phyloP scores from a whole-genome alignment of 805 yeast species.

The Candida chauliodis region DNA sequence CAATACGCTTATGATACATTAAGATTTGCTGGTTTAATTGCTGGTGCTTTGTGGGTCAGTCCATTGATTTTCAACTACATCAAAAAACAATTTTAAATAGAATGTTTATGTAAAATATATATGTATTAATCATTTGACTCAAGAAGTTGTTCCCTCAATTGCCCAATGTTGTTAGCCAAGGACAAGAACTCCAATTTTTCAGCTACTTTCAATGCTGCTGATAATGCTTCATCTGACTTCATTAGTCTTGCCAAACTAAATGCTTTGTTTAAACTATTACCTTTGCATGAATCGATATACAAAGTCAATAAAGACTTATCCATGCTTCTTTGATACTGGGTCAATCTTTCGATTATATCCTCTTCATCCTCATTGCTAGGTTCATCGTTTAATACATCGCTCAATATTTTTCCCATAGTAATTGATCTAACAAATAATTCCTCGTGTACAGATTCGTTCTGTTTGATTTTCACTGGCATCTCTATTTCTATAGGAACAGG shows the following conservation, averaged over 20 bases:
- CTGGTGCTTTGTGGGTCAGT: constrained; percentile 58
- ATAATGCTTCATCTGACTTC: constrained; percentile 72
- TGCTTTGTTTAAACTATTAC: constrained; percentile 62
- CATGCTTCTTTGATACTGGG: constrained; percentile 50
- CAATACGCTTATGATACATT: constrained; percentile 58
- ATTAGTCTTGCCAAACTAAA: constrained; percentile 65
- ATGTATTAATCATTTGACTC: constrained; percentile 15
- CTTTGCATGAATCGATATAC: constrained; percentile 71
- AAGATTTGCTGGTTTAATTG: constrained; percentile 56
- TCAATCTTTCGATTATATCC: constrained; percentile 48
- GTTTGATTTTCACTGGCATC: constrained; percentile 48
- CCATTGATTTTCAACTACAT: constrained; percentile 56
- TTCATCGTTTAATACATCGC: constrained; percentile 45
- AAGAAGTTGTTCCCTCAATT: constrained; percentile 33
- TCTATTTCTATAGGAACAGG: constrained; percentile 74
- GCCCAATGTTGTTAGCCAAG: constrained; percentile 34
- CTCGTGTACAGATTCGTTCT: constrained; percentile 44
- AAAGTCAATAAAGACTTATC: constrained; percentile 78
- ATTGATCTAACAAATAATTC: constrained; percentile 61
- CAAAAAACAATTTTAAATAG: constrained; percentile 42
- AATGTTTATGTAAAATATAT: neutral
- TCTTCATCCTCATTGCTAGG: constrained; percentile 25
- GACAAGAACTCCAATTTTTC: constrained; percentile 49
- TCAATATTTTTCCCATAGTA: constrained; percentile 57
- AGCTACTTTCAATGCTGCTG: constrained; percentile 82